Conservation (phyloP, 805 yeast genomes). For the Metschnikowia aberdeeniae region DNA sequence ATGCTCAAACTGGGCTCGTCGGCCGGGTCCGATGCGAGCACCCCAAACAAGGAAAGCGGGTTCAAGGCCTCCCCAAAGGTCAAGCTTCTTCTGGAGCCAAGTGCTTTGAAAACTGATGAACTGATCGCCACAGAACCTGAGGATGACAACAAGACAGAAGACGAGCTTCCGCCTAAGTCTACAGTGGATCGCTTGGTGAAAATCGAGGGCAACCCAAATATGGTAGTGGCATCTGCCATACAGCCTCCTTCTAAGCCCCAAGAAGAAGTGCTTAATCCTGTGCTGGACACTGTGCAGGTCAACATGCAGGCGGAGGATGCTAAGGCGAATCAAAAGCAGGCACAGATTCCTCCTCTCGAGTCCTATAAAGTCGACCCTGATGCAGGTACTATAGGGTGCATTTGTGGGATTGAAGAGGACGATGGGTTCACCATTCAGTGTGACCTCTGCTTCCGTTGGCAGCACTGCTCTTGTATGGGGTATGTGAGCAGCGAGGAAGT, state of each 20-base stretch:
- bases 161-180: constrained; percentile 15
- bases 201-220: not conserved
- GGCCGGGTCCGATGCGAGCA: not conserved
- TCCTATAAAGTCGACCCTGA: constrained; percentile 71
- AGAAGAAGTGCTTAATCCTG: not conserved
- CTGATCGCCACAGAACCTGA: constrained; percentile 18
- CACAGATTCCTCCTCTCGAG: constrained; percentile 29
- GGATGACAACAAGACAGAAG: constrained; percentile 27
- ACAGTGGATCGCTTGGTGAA: constrained; percentile 4
- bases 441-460: constrained; percentile 90
- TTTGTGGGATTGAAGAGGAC: constrained; percentile 82
- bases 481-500: constrained; percentile 66
- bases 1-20: constrained; percentile 13
- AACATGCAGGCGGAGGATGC: not conserved
- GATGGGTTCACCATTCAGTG: constrained; percentile 95
- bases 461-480: constrained; percentile 88
- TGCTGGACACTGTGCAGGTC: not conserved
- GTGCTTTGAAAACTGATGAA: constrained; percentile 6
- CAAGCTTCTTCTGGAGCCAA: not conserved
- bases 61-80: not conserved
- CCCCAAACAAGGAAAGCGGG: not conserved
- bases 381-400: constrained; percentile 82
- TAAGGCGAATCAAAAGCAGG: not conserved
- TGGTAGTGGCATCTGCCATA: not conserved
- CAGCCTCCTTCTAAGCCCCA: not conserved